A percentile compares a stretch with the other conserved stretches of the same genome.
Evolutionary conservation across 2,329 filamentous ascomycete species (phyloP).

Genomic region (Diaporthe sp.): DNA sequence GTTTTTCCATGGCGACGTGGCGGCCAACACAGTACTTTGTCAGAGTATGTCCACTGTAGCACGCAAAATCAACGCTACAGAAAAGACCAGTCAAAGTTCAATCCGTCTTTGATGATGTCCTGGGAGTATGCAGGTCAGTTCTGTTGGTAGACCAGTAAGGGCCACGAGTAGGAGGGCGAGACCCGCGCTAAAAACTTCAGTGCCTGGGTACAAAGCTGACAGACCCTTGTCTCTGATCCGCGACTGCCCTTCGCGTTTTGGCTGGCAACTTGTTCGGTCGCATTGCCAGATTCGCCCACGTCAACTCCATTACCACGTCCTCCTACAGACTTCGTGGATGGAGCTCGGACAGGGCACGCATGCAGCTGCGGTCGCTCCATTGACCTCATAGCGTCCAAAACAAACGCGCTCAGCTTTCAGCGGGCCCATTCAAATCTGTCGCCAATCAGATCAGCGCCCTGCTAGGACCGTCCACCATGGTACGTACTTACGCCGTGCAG

Average conservation of each 20-base stretch:
- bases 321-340: background rate
- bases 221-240: constrained; percentile 11
- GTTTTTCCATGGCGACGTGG: background rate
- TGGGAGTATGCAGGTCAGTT: background rate
- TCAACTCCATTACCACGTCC: constrained; percentile 10
- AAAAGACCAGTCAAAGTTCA: background rate
- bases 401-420: constrained; percentile 27
- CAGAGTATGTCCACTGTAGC: background rate
- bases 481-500: constrained; percentile 27
- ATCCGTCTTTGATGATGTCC: too few relatives aligned
- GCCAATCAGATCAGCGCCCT: constrained; percentile 33
- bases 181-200: background rate
- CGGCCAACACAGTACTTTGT: background rate
- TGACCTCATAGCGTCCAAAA: constrained; percentile 25
- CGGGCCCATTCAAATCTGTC: constrained; percentile 25
- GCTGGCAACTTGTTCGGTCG: background rate
- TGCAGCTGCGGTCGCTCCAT: constrained; percentile 18
- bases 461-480: constrained; percentile 31
- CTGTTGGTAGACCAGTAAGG: background rate
- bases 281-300: constrained; percentile 11
- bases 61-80: background rate
- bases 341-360: background rate
- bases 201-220: constrained; percentile 16
- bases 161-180: background rate
- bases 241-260: constrained; percentile 11